A percentile compares a stretch with the other conserved stretches of the same genome.
These are phyloP conservation scores for Mariannaea elegans DNA, from an alignment of 2,329 filamentous ascomycete genomes.

Conservation along the genomic window DNA sequence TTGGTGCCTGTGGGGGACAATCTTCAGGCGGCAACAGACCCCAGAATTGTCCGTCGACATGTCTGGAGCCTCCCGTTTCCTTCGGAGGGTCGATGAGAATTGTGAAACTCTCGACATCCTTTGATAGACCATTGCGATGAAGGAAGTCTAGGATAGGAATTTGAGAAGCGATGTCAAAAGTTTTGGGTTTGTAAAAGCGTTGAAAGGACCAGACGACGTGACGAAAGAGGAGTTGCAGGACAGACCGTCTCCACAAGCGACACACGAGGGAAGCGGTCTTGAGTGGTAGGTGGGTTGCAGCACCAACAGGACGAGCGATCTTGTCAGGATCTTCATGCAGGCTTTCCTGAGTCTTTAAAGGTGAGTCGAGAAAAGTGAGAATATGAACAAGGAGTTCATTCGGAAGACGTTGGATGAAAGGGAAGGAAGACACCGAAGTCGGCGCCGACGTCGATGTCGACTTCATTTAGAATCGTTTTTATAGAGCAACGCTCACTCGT, in stretches of 20 bases:
- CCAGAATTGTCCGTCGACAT: slow-evolving; percentile 37
- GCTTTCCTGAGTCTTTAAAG: slow-evolving; percentile 57
- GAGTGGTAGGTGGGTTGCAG: slow-evolving; percentile 46
- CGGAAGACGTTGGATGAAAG: slow-evolving; percentile 55
- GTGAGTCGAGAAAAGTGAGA: slow-evolving; percentile 61
- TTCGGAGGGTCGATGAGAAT: slow-evolving; percentile 48
- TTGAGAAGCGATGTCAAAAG: slow-evolving; percentile 34
- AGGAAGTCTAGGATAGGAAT: slow-evolving; percentile 54
- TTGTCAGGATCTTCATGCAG: slow-evolving; percentile 60
- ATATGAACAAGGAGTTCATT: slow-evolving; percentile 69
- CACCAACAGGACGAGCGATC: slow-evolving; percentile 37
- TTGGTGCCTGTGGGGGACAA: slow-evolving; percentile 21
- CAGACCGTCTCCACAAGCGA: slow-evolving; percentile 60
- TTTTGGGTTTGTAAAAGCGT: slow-evolving; percentile 39
- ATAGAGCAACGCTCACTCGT: neutral
- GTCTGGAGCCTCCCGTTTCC: slow-evolving; percentile 37
- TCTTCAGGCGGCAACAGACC: slow-evolving; percentile 43
- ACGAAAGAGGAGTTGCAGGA: slow-evolving; percentile 66
- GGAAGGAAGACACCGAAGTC: neutral
- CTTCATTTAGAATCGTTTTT: neutral
- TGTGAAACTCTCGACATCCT: slow-evolving; percentile 53
- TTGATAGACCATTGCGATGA: slow-evolving; percentile 45
- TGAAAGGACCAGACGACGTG: slow-evolving; percentile 56
- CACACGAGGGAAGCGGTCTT: slow-evolving; percentile 66
- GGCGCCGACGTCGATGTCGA: neutral